Percentiles rank a stretch among this genome's conserved stretches.
Evolutionary conservation across 2,329 filamentous ascomycete species (phyloP).

Genomic region (Penicillium vulpinum): DNA sequence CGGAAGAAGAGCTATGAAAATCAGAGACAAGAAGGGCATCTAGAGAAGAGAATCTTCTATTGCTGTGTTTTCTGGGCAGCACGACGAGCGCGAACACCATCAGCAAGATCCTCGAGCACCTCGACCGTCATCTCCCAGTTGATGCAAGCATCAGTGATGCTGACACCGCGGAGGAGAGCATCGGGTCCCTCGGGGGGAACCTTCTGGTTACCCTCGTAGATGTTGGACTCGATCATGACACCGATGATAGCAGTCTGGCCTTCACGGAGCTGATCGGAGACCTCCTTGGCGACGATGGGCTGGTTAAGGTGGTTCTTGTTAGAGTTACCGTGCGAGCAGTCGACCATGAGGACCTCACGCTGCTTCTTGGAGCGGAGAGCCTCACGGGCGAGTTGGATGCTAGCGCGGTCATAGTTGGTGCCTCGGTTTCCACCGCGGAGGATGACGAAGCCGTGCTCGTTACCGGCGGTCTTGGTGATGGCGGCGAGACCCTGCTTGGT

Average conservation of each 20-base stretch:
- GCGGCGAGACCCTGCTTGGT: slow-evolving; percentile 96
- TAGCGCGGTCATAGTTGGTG: slow-evolving; percentile 89
- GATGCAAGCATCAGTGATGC: slow-evolving; percentile 95
- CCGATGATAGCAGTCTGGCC: slow-evolving; percentile 88
- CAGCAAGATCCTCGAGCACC: slow-evolving; percentile 80
- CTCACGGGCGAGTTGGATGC: slow-evolving; percentile 77
- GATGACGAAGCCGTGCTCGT: slow-evolving; percentile 97
- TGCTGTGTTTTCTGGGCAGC: slow-evolving; percentile 40
- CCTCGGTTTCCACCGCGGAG: slow-evolving; percentile 87
- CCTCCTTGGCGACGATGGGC: slow-evolving; percentile 79
- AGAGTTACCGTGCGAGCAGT: slow-evolving; percentile 98
- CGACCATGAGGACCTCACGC: slow-evolving; percentile 90
- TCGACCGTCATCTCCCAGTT: slow-evolving; percentile 82
- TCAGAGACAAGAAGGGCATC: slow-evolving; percentile 8
- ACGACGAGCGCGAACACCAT: slow-evolving; percentile 76
- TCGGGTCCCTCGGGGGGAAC: slow-evolving; percentile 78
- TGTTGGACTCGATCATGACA: slow-evolving; percentile 99
- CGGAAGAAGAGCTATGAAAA: neutral
- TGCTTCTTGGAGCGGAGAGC: slow-evolving; percentile 78
- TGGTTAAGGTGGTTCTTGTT: slow-evolving; percentile 98
- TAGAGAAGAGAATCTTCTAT: slow-evolving; percentile 16
- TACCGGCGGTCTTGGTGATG: slow-evolving; percentile 89
- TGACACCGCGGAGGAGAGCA: slow-evolving; percentile 81
- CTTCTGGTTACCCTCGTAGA: slow-evolving; percentile 88
- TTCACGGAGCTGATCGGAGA: slow-evolving; percentile 81